phyloP scores from a whole-genome alignment of 2,329 filamentous ascomycete genomes.

The Aspergillus pseudonomiae region DNA sequence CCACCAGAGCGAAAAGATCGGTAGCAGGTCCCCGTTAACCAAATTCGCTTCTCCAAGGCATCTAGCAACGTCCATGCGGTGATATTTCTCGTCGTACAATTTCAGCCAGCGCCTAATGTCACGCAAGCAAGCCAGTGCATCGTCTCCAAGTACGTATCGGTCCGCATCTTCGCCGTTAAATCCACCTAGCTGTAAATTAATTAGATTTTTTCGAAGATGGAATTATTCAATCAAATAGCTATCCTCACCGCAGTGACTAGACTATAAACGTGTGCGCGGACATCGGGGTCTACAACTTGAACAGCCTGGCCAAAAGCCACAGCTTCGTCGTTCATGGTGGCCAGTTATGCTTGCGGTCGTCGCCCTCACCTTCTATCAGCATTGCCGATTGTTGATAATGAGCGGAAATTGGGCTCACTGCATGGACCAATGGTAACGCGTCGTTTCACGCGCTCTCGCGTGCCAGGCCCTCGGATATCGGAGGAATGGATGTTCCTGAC shows the following conservation, averaged over 20 bases:
- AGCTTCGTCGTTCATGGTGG: constrained; percentile 46
- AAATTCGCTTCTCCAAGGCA: constrained; percentile 90
- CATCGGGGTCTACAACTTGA: constrained; percentile 79
- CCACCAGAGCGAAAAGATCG: constrained; percentile 83
- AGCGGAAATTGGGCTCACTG: not conserved
- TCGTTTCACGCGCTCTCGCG: constrained; percentile 34
- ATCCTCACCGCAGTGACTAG: constrained; percentile 82
- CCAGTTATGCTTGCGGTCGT: constrained; percentile 13
- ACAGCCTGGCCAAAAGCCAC: constrained; percentile 49
- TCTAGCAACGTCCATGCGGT: constrained; percentile 91
- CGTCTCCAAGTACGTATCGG: constrained; percentile 86
- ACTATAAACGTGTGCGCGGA: constrained; percentile 90
- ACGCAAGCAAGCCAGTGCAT: constrained; percentile 86
- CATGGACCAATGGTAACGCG: constrained; percentile 29
- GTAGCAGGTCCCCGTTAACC: constrained; percentile 84
- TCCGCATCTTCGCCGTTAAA: constrained; percentile 77
- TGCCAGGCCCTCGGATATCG: constrained; percentile 16
- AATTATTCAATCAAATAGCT: constrained; percentile 6
- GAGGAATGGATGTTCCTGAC: constrained; percentile 19
- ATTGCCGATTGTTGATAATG: not conserved
- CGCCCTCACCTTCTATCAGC: constrained; percentile 7
- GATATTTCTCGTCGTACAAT: constrained; percentile 89
- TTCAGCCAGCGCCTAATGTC: constrained; percentile 96
- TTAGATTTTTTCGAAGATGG: constrained; percentile 21
- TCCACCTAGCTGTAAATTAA: constrained; percentile 71